Conservation (phyloP, 2,329 filamentous ascomycete species). For the Pseudogymnoascus sp. region DNA sequence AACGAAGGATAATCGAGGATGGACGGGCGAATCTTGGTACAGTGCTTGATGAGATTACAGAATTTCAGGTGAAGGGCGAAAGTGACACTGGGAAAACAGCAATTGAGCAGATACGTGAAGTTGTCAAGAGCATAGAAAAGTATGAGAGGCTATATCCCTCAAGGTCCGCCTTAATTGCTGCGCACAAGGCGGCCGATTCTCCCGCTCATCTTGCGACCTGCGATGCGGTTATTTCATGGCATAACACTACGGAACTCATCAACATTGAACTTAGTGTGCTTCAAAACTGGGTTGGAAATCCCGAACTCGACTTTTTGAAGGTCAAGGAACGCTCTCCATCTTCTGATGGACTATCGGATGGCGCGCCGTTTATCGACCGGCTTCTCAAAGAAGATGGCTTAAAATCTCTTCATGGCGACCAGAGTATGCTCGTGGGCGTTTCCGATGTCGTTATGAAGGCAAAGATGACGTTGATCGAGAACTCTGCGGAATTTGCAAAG, state of each 20-base stretch:
- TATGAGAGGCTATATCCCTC: constrained; percentile 81
- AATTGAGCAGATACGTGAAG: constrained; percentile 78
- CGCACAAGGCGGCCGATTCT: constrained; percentile 70
- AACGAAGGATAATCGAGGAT: constrained; percentile 83
- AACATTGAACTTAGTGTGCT: constrained; percentile 87
- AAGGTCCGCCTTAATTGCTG: constrained; percentile 60
- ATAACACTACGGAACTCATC: constrained; percentile 94
- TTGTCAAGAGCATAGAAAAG: constrained; percentile 84
- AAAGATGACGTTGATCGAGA: constrained; percentile 81
- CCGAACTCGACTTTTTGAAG: constrained; percentile 83
- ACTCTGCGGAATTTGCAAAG: constrained; percentile 74
- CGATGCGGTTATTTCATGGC: constrained; percentile 87
- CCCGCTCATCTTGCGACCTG: constrained; percentile 72
- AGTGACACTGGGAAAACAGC: constrained; percentile 80
- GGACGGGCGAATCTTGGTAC: constrained; percentile 64
- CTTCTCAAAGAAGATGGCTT: constrained; percentile 93
- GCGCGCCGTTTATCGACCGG: constrained; percentile 87
- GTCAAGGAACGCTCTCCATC: constrained; percentile 59
- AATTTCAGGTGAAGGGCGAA: constrained; percentile 89
- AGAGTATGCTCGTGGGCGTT: constrained; percentile 78
- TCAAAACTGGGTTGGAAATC: constrained; percentile 94
- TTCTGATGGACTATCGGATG: constrained; percentile 70
- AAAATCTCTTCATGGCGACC: constrained; percentile 79
- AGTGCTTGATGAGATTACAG: constrained; percentile 77
- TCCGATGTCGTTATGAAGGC: constrained; percentile 85